A percentile compares a stretch with the other conserved stretches of the same genome.
Conservation (phyloP, 2,329 filamentous ascomycete species). For the Nectriaceae sp. region DNA sequence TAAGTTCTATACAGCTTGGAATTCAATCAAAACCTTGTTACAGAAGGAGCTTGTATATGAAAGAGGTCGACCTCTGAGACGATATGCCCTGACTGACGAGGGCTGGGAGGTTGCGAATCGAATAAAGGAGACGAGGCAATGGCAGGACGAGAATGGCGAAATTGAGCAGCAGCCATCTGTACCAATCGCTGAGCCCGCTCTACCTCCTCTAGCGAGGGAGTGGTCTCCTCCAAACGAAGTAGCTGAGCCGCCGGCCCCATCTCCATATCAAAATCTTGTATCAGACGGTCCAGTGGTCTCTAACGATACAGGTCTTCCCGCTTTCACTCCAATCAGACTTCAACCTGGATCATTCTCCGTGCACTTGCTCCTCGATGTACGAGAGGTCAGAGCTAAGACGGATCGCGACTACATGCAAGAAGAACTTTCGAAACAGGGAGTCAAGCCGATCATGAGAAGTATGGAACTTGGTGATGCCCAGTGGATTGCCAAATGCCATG, state of each 20-base stretch:
- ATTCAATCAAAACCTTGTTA: conserved; percentile 75
- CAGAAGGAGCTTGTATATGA: conserved; percentile 75
- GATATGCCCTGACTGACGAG: conserved; percentile 73
- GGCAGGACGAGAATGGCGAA: conserved; percentile 27
- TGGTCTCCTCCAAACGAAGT: conserved; percentile 20
- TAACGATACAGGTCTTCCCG: conserved; percentile 39
- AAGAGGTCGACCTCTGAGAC: conserved; percentile 66
- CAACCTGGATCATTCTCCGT: conserved; percentile 69
- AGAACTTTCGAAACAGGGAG: conserved; percentile 66
- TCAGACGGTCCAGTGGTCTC: conserved; percentile 37
- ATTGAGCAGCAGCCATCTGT: conserved; percentile 9
- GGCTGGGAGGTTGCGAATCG: conserved; percentile 74
- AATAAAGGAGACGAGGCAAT: conserved; percentile 57
- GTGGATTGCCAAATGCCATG: conserved; percentile 75
- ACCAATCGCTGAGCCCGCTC: neutral
- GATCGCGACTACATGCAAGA: conserved; percentile 78
- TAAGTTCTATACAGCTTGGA: conserved; percentile 80
- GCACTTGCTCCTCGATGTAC: conserved; percentile 71
- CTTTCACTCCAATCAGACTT: conserved; percentile 62
- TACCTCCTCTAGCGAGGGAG: conserved; percentile 2
- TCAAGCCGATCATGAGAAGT: conserved; percentile 65
- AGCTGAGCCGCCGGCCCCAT: conserved; percentile 13
- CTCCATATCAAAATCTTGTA: conserved; percentile 42
- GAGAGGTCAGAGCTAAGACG: conserved; percentile 71
- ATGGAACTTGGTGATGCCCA: conserved; percentile 75